Evolutionary conservation across 768 basidiomycete genomes (phyloP).

Genomic region (Auriscalpium orientale): DNA sequence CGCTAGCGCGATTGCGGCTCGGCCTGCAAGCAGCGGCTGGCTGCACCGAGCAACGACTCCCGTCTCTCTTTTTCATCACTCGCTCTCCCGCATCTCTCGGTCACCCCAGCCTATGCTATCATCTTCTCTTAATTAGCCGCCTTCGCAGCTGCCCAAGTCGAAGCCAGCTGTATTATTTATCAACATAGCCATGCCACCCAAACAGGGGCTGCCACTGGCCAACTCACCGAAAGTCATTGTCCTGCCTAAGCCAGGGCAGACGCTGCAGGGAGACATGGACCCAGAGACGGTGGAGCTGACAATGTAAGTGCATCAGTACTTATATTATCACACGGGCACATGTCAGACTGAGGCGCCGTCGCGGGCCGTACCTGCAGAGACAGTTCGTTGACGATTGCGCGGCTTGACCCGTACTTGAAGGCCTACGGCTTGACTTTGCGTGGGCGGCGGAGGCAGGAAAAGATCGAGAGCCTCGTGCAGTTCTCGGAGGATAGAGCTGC

Average conservation of each 20-base stretch:
- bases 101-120: not conserved
- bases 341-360: too few relatives aligned
- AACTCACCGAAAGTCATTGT: not conserved
- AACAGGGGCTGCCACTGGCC: too few relatives aligned
- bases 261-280: not conserved
- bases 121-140: not conserved
- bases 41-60: not conserved
- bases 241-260: not conserved
- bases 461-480: not conserved
- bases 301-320: not conserved
- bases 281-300: not conserved
- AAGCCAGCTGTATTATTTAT: not conserved
- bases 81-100: not conserved
- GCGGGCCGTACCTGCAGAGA: too few relatives aligned
- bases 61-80: not conserved
- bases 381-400: not conserved
- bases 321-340: too few relatives aligned
- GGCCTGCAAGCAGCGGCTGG: not conserved
- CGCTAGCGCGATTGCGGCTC: not conserved
- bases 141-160: too few relatives aligned
- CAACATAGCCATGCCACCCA: too few relatives aligned
- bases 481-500: not conserved
- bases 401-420: not conserved
- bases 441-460: not conserved
- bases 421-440: not conserved